Base-by-base conservation (phyloP, 2,329 filamentous ascomycete genomes). In the Harringtonia aguacate region DNA sequence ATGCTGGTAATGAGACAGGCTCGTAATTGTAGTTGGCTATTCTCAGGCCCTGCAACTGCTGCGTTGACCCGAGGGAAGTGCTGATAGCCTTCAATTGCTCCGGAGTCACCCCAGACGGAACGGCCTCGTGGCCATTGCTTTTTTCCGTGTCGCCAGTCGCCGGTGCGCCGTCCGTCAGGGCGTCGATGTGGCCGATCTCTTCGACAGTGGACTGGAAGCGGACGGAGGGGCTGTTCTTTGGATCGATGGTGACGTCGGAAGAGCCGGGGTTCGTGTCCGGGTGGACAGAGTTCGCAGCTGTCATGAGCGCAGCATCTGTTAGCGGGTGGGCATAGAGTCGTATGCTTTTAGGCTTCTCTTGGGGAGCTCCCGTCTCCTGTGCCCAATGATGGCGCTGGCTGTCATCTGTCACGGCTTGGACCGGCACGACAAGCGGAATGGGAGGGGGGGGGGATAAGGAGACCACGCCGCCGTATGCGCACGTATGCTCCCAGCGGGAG, bases 21-120 rank as follows among this genome's bases (percentile, higher is more conserved):
- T 95, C 89, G 57, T 89, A 97, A 36, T 84, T 81, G 64, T 87
- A 94, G 58, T 88, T 86, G 58, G 84, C 84, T 70, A 94, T 78
- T 50, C 89, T 79, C 46, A 79, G 75, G 55, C 89, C 83, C 65
- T 95, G 89, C 48, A 95, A 27, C 10, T 27, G 72, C 54, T 82
- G 79, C 38, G 80, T 75, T 49, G 79, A 78, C 51, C 87, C 83
- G 22, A 94, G 68, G 21, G 78, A 81, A 53, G 79, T 77, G 41
- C 84, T 81, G 48, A 95, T 67, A n/a, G 45, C 44, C 14, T 39
- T 77, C 45, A 94, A 69, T 57, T 89, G 76, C 45, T 86, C 80
- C 17, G 68, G 64, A 7, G 70, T 69, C 39, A 70, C 64, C 48
- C 67, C 64, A 18, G 20, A n/a, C 12, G 28, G 13, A 13, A 6